Conservation (phyloP, 257 asterid genomes). For the Solanum gracilifrons region DNA sequence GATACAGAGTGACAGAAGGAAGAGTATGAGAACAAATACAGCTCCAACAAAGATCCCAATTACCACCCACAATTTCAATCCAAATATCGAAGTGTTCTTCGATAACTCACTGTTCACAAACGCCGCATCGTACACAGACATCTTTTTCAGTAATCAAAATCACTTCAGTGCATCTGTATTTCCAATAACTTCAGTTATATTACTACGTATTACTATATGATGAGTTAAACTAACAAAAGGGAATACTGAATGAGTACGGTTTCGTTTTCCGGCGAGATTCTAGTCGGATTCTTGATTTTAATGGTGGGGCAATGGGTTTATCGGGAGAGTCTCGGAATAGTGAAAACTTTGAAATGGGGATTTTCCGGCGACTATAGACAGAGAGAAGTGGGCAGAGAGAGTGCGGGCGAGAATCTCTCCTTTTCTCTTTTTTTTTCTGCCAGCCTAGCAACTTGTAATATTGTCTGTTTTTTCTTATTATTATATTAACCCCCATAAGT, state of each 20-base stretch:
- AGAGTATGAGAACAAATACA: constrained; percentile 61
- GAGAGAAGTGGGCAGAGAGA: constrained; percentile 1
- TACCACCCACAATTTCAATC: constrained; percentile 73
- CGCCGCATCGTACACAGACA: constrained; percentile 58
- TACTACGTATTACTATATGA: neutral
- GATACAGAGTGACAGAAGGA: constrained; percentile 69
- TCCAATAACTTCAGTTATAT: neutral
- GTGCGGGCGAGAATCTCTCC: constrained; percentile 5
- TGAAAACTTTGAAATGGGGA: neutral
- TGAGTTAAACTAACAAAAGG: neutral
- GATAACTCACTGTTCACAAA: constrained; percentile 59
- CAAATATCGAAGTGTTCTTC: constrained; percentile 68
- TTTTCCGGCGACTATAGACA: neutral
- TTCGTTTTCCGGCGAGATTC: neutral
- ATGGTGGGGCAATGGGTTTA: neutral
- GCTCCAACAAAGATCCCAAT: constrained; percentile 82
- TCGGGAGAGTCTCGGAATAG: neutral
- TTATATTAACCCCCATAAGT: neutral
- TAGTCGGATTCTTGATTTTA: neutral
- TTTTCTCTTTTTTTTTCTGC: neutral
- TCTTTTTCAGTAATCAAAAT: constrained; percentile 9
- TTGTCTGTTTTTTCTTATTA: neutral
- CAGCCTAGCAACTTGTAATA: neutral
- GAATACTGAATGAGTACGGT: neutral
- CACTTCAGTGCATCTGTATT: neutral